Base-by-base conservation (phyloP, 2,329 filamentous ascomycete genomes). In the Aspergillus fischeri region DNA sequence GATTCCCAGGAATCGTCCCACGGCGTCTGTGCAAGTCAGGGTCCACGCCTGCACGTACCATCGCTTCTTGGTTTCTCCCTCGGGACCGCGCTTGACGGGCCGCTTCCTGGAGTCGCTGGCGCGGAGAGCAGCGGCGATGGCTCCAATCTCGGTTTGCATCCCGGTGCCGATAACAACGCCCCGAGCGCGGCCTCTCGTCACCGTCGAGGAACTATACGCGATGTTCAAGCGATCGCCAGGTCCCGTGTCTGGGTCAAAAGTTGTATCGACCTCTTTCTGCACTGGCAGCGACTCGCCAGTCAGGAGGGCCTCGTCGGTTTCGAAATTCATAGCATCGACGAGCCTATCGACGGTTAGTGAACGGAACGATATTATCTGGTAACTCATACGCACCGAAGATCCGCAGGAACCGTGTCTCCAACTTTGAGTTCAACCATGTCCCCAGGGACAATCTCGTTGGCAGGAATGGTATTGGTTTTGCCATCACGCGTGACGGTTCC, bases 271-370 rank as follows among this genome's bases (percentile, higher is more conserved):
- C 53, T 82, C 77, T 73, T 87, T 83, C 65, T 76, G 78, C 0
- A 86, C 83, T 11, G 84, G 84, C 4, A 85, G 71, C 17, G 84
- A 84, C 71, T 87, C 84, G 52, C 84, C 84, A 6, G 84, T 87
- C 27, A 87, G 75, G 42, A 86, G 79, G 11, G 84, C 81, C 67
- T 86, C 85, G 61, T 95, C 90, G 58, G 88, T 89, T 60, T 89
- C 88, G 60, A 92, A 79, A 70, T 93, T 92, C 74, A 92, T 84
- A 51, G 81, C 75, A 67, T 84, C 81, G 49, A 83, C 73, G 42
- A 80, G 52, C 79, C 78, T 57, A 73, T 24, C 6, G 85, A 6
- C 86, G 55, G 35, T 42, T 10, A 27, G n/a, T 0, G 2, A 10
- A n/a, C 17, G 29, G 4, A 42, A 41, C 17, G 47, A 8, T 9